Percentiles rank a stretch among this genome's conserved stretches.
Conservation (phyloP, 2,329 filamentous ascomycete species). For the Didymella arachidicola region DNA sequence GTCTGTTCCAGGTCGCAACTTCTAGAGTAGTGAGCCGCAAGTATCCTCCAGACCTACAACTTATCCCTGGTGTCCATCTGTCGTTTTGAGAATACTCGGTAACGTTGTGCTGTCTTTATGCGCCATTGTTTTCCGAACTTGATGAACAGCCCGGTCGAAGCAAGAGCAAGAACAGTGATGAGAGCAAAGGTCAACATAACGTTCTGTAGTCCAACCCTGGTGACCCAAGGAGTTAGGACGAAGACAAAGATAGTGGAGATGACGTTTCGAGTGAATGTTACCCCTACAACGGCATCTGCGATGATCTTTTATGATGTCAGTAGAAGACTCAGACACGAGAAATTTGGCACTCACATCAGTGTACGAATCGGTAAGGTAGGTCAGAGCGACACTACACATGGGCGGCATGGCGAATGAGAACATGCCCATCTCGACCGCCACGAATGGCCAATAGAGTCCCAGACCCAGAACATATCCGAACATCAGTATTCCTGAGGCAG, state of each 20-base stretch:
- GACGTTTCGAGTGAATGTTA: conserved; percentile 57
- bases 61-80: conserved; percentile 18
- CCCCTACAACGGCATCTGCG: conserved; percentile 56
- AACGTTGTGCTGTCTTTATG: conserved; percentile 2
- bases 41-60: not conserved
- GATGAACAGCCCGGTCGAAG: conserved; percentile 16
- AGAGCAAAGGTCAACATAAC: conserved; percentile 24
- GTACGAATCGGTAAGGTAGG: conserved; percentile 52
- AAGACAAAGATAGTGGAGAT: conserved; percentile 59
- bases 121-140: conserved; percentile 20
- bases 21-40: no score
- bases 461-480: conserved; percentile 20
- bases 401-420: conserved; percentile 22
- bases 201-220: conserved; percentile 16
- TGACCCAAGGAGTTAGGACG: conserved; percentile 54
- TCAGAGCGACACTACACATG: conserved; percentile 38
- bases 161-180: conserved; percentile 10
- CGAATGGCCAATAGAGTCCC: conserved; percentile 18
- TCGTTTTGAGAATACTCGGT: conserved; percentile 4
- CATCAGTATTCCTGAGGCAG: conserved; percentile 6
- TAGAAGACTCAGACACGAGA: not conserved
- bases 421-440: conserved; percentile 21
- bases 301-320: conserved; percentile 44
- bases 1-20: not conserved
- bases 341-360: conserved; percentile 14